Conservation (phyloP, 148 eudicot species). For the Chenopodium formosanum region DNA sequence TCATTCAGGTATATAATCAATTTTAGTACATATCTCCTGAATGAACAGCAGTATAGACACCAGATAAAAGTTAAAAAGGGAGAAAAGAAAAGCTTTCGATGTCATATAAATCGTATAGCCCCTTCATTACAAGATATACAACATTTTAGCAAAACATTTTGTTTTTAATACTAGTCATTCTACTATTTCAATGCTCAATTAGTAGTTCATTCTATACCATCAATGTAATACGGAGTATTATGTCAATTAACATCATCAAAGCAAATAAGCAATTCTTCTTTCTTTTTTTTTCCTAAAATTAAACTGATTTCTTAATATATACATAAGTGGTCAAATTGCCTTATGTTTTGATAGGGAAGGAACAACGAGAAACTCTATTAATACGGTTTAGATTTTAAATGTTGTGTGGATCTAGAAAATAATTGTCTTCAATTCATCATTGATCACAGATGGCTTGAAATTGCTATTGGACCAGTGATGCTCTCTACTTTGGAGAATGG, state of each 20-base stretch:
- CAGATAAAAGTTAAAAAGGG: background rate
- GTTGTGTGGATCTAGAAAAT: background rate
- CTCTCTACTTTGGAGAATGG: conserved; percentile 71
- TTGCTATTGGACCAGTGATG: conserved; percentile 53
- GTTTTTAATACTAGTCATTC: too few relatives aligned
- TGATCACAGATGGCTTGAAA: conserved; percentile 39
- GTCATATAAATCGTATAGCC: too few relatives aligned
- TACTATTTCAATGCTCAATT: background rate
- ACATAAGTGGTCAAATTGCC: background rate
- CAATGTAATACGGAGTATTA: background rate
- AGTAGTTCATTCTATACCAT: background rate
- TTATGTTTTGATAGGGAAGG: background rate
- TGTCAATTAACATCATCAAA: too few relatives aligned
- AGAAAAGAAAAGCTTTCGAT: too few relatives aligned
- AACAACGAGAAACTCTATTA: background rate
- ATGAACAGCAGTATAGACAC: background rate
- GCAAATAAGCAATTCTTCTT: too few relatives aligned
- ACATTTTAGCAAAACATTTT: too few relatives aligned
- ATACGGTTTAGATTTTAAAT: background rate
- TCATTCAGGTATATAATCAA: conserved; percentile 33
- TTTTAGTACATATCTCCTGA: background rate
- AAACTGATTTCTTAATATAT: too few relatives aligned
- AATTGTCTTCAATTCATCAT: background rate
- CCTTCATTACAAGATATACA: too few relatives aligned
- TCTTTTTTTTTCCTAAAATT: too few relatives aligned